These are phyloP conservation scores for Fusarium nanum DNA, from an alignment of 2,329 filamentous ascomycete genomes.

Conservation along the genomic window DNA sequence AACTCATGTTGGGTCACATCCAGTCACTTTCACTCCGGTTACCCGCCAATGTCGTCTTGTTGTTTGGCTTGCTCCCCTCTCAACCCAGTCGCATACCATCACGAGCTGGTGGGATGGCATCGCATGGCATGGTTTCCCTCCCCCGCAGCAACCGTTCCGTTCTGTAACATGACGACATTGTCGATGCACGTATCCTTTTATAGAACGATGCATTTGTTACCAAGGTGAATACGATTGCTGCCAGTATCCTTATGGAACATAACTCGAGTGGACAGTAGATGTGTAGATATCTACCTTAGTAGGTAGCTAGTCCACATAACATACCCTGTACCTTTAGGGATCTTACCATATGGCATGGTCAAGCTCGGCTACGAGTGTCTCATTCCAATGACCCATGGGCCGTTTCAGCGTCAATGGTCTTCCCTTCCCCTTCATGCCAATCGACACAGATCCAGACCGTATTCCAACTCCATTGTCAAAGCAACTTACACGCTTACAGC, in stretches of 20 bases:
- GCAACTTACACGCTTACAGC: conserved; percentile 20
- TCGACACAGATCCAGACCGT: conserved; percentile 22
- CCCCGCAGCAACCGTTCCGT: conserved; percentile 29
- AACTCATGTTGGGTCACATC: conserved; percentile 13
- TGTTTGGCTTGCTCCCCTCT: conserved; percentile 3
- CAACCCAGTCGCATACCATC: conserved; percentile 25
- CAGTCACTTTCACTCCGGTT: conserved; percentile 14
- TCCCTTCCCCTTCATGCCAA: conserved; percentile 13
- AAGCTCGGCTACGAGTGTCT: conserved; percentile 3
- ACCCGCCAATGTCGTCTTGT: conserved; percentile 24
- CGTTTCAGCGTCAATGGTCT: conserved; percentile 7
- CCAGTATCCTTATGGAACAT: neutral
- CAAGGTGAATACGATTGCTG: neutral
- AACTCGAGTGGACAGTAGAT: neutral
- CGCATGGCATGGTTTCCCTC: conserved; percentile 32
- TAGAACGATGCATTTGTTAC: conserved; percentile 4
- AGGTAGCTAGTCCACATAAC: neutral
- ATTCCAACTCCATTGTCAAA: conserved; percentile 26
- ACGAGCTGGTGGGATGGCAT: neutral
- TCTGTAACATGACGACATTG: conserved; percentile 46
- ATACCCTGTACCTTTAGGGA: neutral
- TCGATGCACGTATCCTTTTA: conserved; percentile 29
- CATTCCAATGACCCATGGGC: conserved; percentile 20
- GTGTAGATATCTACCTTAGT: neutral
- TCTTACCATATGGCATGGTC: neutral